Percentiles rank a stretch among this genome's conserved stretches.
Evolutionary conservation across 306 rosid genomes (phyloP).

Genomic region (Canavalia gladiata): DNA sequence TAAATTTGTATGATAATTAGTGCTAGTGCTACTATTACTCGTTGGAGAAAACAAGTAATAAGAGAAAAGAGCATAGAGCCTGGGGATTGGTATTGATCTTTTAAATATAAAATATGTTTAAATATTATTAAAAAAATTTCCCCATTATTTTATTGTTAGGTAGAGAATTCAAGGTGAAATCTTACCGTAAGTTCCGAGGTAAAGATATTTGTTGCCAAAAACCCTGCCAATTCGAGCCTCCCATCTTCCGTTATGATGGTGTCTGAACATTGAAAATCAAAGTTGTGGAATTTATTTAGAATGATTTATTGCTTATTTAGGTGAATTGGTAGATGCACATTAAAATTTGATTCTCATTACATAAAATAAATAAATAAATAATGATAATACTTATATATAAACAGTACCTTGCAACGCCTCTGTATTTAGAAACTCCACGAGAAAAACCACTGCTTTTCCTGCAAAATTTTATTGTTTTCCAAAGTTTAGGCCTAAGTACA

Average conservation of each 20-base stretch:
- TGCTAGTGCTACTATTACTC: no score
- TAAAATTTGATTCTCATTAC: background rate
- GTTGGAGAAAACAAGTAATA: background rate
- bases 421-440: constrained; percentile 93
- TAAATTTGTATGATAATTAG: background rate
- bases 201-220: constrained; percentile 92
- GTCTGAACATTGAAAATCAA: constrained; percentile 54
- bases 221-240: constrained; percentile 96
- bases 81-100: background rate
- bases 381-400: background rate
- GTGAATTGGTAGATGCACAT: background rate
- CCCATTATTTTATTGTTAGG: background rate
- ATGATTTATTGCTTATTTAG: background rate
- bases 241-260: constrained; percentile 98
- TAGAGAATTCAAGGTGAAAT: background rate
- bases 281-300: constrained; percentile 15
- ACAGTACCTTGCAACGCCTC: constrained; percentile 91
- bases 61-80: no score
- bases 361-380: background rate
- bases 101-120: no score
- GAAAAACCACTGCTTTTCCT: constrained; percentile 99
- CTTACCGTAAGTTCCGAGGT: constrained; percentile 91
- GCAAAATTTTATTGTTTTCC: background rate
- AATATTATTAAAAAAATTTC: background rate
- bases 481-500: background rate